Conservation (phyloP, 495 filamentous ascomycete species). For the Collariella sp. region DNA sequence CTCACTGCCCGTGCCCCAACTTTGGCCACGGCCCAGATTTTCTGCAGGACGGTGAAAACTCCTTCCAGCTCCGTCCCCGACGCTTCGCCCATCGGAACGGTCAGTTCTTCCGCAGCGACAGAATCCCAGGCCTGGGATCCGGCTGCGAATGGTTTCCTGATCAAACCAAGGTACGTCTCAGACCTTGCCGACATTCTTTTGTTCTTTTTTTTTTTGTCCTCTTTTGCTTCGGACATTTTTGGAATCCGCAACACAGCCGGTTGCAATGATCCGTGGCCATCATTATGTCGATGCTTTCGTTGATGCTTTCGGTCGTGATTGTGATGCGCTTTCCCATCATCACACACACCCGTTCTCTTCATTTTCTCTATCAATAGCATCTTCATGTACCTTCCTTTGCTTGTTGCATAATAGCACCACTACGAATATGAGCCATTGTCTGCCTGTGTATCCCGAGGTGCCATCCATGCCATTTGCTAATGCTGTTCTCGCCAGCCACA, state of each 20-base stretch:
- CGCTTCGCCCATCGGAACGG: constrained; percentile 27
- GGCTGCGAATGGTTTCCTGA: constrained; percentile 26
- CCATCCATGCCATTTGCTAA: constrained; percentile 19
- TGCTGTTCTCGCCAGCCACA: constrained; percentile 9
- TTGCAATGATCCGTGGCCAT: neutral
- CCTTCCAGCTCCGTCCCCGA: constrained; percentile 25
- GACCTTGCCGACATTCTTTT: constrained; percentile 3
- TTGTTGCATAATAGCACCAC: neutral
- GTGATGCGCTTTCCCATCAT: neutral
- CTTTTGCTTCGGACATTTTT: neutral
- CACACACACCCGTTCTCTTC: neutral
- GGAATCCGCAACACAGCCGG: neutral
- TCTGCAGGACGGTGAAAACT: constrained; percentile 24
- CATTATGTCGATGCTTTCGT: neutral
- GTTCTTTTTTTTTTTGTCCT: too few species aligned
- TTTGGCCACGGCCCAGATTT: constrained; percentile 5
- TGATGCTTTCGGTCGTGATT: too few species aligned
- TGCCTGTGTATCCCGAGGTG: too few species aligned
- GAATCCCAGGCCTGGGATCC: constrained; percentile 14
- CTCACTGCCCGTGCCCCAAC: too few species aligned
- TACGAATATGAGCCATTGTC: too few species aligned
- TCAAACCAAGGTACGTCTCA: constrained; percentile 25
- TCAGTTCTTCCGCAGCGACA: constrained; percentile 33
- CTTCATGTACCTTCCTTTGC: too few species aligned
- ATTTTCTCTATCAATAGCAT: neutral